Conservation (phyloP, 352 stramenopile species). For the Pythium aquatile region DNA sequence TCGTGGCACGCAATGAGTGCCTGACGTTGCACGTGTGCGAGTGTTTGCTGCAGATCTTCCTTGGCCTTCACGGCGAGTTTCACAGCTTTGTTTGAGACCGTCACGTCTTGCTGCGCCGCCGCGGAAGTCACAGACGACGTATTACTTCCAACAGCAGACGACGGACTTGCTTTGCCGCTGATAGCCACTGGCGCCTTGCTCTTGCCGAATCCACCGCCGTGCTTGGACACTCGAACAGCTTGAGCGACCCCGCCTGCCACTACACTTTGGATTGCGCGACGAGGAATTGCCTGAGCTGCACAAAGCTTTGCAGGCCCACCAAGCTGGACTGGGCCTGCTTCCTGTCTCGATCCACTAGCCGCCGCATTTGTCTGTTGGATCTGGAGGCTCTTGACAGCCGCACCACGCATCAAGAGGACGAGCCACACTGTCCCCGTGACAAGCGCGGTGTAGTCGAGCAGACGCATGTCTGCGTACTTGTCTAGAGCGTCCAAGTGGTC, state of each 20-base stretch:
- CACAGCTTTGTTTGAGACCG: constrained; percentile 42
- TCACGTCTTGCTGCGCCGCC: constrained; percentile 22
- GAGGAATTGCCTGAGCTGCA: constrained; percentile 52
- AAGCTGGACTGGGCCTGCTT: constrained; percentile 9
- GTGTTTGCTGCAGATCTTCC: constrained; percentile 78
- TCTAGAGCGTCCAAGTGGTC: constrained; percentile 68
- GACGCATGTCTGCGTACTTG: constrained; percentile 51
- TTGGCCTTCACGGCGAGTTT: constrained; percentile 72
- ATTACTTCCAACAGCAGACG: neutral
- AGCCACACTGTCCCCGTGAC: constrained; percentile 78
- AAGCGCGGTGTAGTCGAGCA: constrained; percentile 80
- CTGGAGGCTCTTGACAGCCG: constrained; percentile 84
- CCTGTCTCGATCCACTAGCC: constrained; percentile 25
- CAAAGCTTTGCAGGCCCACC: constrained; percentile 24
- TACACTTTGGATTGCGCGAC: constrained; percentile 37
- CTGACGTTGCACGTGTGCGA: constrained; percentile 73
- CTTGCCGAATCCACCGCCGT: constrained; percentile 28
- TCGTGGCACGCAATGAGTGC: constrained; percentile 70
- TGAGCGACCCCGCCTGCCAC: constrained; percentile 7
- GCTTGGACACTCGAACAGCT: constrained; percentile 24
- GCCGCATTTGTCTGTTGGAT: constrained; percentile 67
- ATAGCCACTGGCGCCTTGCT: constrained; percentile 37
- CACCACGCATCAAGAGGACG: constrained; percentile 69
- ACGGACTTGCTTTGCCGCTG: constrained; percentile 22
- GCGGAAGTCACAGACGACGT: neutral